phyloP scores from a whole-genome alignment of 2,329 filamentous ascomycete genomes.

The Epichloe typhina region DNA sequence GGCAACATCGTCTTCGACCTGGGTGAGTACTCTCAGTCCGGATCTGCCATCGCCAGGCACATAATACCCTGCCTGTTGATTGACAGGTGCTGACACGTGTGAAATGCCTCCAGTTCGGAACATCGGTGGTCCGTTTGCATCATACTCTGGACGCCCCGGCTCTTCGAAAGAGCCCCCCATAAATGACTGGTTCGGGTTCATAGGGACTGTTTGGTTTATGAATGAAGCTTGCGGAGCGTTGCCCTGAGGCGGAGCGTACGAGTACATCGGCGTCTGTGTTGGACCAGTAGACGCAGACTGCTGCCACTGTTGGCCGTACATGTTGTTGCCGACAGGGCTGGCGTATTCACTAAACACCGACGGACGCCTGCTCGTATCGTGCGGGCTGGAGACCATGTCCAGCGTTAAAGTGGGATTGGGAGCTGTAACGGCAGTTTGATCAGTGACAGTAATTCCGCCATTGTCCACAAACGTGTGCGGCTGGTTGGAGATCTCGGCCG shows the following conservation, averaged over 20 bases:
- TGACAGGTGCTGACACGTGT: conserved; percentile 15
- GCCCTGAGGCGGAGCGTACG: conserved; percentile 28
- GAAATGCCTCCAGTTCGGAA: conserved; percentile 21
- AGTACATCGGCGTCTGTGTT: conserved; percentile 29
- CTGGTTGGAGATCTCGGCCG: conserved; percentile 26
- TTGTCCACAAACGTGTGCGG: conserved; percentile 28
- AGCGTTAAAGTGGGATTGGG: conserved; percentile 24
- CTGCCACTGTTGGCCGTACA: conserved; percentile 34
- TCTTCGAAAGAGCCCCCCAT: conserved; percentile 22
- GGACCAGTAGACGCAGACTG: conserved; percentile 26
- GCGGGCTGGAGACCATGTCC: conserved; percentile 32
- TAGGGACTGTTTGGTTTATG: conserved; percentile 17
- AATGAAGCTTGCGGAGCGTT: conserved; percentile 18
- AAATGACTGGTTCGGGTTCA: conserved; percentile 21
- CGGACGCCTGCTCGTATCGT: conserved; percentile 32
- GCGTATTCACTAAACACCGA: conserved; percentile 35
- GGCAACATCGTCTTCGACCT: conserved; percentile 17
- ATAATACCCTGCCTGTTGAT: conserved; percentile 20
- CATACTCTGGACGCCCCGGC: conserved; percentile 20
- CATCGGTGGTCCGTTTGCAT: conserved; percentile 16
- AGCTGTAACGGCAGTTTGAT: conserved; percentile 21
- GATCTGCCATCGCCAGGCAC: conserved; percentile 20
- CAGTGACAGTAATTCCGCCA: conserved; percentile 21
- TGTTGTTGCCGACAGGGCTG: conserved; percentile 21
- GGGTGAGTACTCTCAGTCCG: conserved; percentile 15